These are phyloP conservation scores for Penicillium lagena DNA, from an alignment of 495 filamentous ascomycete species.

Conservation along the genomic window DNA sequence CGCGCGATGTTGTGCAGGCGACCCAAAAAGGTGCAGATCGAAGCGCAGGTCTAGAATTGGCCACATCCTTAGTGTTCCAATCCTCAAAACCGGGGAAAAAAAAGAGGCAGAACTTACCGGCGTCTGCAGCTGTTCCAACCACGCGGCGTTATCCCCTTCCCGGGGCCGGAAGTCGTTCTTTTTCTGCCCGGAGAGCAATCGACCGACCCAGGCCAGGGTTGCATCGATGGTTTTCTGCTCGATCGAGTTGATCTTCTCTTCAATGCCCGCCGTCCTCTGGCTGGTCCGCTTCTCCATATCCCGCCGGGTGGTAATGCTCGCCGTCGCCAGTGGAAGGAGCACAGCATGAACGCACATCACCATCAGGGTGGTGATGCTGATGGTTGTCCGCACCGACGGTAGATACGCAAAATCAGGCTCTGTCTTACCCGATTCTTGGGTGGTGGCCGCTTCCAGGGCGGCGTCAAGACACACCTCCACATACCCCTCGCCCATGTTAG, in stretches of 20 bases:
- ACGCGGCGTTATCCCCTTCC: slow-evolving; percentile 68
- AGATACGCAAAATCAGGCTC: slow-evolving; percentile 90
- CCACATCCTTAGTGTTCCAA: neutral
- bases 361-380: slow-evolving; percentile 89
- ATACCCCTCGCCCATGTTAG: slow-evolving; percentile 89
- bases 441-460: slow-evolving; percentile 63
- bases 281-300: slow-evolving; percentile 85
- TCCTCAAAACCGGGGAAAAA: too few relatives aligned
- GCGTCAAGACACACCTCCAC: slow-evolving; percentile 91
- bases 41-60: slow-evolving; percentile 58
- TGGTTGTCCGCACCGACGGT: slow-evolving; percentile 66
- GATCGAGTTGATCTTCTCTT: slow-evolving; percentile 82
- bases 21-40: slow-evolving; percentile 69
- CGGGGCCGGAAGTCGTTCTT: slow-evolving; percentile 89
- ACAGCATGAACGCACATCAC: slow-evolving; percentile 83
- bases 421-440: slow-evolving; percentile 67
- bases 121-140: slow-evolving; percentile 79
- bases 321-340: slow-evolving; percentile 79
- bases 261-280: slow-evolving; percentile 65
- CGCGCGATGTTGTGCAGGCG: slow-evolving; percentile 54
- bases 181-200: slow-evolving; percentile 72
- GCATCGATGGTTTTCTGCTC: slow-evolving; percentile 83
- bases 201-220: slow-evolving; percentile 69
- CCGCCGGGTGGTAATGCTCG: slow-evolving; percentile 81
- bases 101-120: slow-evolving; percentile 46